Evolutionary conservation across 2,329 filamentous ascomycete species (phyloP).

Genomic region (Waltergamsia citrina): DNA sequence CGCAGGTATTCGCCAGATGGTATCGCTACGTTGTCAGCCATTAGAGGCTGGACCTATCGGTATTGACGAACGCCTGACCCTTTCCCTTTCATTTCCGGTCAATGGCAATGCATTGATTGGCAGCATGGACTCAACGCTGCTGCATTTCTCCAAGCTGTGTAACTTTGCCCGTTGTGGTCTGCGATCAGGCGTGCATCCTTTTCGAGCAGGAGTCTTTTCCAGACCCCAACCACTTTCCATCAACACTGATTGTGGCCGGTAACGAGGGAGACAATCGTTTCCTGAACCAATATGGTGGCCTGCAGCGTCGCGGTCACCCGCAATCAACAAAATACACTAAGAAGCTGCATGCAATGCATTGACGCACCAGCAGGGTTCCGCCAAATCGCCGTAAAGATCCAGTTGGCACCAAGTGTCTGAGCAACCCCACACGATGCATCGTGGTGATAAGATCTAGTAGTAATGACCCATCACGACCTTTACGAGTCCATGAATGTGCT

Average conservation of each 20-base stretch:
- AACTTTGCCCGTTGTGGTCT: neutral
- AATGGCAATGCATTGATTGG: neutral
- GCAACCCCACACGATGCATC: neutral
- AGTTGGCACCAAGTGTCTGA: neutral
- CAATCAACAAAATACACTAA: neutral
- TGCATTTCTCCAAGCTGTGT: neutral
- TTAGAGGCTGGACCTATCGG: too few species aligned
- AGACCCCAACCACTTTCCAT: too few species aligned
- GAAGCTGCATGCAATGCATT: conserved; percentile 27
- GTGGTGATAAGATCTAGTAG: too few species aligned
- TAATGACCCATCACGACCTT: too few species aligned
- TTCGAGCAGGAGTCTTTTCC: neutral
- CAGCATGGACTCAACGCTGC: neutral
- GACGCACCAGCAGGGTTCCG: conserved; percentile 24
- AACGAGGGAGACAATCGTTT: neutral
- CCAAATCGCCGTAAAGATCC: neutral
- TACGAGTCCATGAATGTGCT: too few species aligned
- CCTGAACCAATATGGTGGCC: conserved; percentile 7
- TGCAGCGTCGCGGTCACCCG: conserved; percentile 7
- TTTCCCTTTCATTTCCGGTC: neutral
- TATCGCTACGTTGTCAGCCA: too few species aligned
- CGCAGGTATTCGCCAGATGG: neutral
- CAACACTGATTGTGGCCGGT: neutral
- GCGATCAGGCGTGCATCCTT: neutral
- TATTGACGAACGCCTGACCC: too few species aligned